A percentile compares a stretch with the other conserved stretches of the same genome.
Conservation (phyloP, 495 filamentous ascomycete genomes). For the Aspergillus asperescens region DNA sequence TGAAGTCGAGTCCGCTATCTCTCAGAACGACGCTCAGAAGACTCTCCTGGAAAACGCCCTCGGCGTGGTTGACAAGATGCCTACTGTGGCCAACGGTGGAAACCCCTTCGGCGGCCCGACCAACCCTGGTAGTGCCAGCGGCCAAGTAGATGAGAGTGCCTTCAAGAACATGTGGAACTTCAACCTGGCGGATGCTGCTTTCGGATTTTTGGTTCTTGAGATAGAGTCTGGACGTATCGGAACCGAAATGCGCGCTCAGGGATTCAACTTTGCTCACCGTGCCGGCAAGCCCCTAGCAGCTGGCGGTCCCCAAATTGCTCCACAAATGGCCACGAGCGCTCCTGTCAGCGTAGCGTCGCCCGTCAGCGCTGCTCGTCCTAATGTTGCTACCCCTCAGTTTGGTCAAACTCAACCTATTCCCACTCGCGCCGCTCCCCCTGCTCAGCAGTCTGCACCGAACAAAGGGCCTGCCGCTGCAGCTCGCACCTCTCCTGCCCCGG, state of each 20-base stretch:
- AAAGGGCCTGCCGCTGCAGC: conserved; percentile 34
- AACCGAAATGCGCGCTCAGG: conserved; percentile 96
- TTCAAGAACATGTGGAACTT: conserved; percentile 99
- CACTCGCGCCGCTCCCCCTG: conserved; percentile 26
- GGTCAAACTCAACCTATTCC: conserved; percentile 34
- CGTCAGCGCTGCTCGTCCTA: conserved; percentile 15
- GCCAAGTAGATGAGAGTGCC: conserved; percentile 94
- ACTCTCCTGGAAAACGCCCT: conserved; percentile 84
- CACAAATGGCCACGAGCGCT: conserved; percentile 36
- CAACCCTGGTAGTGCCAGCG: conserved; percentile 64
- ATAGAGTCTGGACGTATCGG: conserved; percentile 91
- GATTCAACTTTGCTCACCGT: conserved; percentile 98
- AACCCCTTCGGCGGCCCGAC: conserved; percentile 91
- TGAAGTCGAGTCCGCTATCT: conserved; percentile 90
- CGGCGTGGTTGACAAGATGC: conserved; percentile 93
- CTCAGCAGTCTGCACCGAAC: conserved; percentile 32
- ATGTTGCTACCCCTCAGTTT: conserved; percentile 36
- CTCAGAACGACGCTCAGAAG: conserved; percentile 88
- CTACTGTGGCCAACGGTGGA: conserved; percentile 83
- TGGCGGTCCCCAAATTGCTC: conserved; percentile 32
- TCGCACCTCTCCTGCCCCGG: conserved; percentile 46
- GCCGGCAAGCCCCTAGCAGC: conserved; percentile 43
- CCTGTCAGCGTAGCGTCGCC: conserved; percentile 29
- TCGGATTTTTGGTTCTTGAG: conserved; percentile 91
- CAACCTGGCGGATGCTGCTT: conserved; percentile 95